Conservation (phyloP, 768 basidiomycete genomes). For the Rhizopogon roseolus region DNA sequence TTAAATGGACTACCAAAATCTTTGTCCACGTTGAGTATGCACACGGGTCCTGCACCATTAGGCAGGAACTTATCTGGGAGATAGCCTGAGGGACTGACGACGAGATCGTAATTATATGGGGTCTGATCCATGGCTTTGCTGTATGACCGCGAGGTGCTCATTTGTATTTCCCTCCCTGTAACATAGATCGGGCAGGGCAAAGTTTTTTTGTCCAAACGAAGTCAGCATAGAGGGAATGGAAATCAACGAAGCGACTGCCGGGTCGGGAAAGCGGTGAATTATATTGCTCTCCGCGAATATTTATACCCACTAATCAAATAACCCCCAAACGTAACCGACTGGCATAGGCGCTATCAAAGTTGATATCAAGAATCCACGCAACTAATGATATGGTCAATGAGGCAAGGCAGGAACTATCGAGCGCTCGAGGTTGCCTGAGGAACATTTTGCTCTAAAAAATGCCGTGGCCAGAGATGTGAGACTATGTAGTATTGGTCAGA, state of each 20-base stretch:
- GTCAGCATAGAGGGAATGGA: slow-evolving; percentile 96
- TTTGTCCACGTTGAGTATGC: slow-evolving; percentile 87
- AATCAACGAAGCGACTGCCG: slow-evolving; percentile 83
- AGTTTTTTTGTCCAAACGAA: slow-evolving; percentile 93
- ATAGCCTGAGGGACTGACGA: slow-evolving; percentile 98
- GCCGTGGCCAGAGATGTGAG: no score
- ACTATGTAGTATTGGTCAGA: no score
- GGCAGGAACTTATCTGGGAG: slow-evolving; percentile 93
- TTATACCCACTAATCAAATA: slow-evolving; percentile 3
- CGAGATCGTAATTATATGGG: slow-evolving; percentile 95
- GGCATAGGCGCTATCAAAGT: slow-evolving; percentile 92
- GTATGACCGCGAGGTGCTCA: not conserved
- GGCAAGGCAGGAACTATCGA: no score
- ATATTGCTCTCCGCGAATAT: not conserved
- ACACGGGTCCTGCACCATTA: slow-evolving; percentile 86
- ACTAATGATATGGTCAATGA: slow-evolving; percentile 41
- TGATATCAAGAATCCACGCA: no score
- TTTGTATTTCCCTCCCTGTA: not conserved
- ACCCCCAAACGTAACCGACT: slow-evolving; percentile 85
- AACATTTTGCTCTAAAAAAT: no score
- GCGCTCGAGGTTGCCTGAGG: no score
- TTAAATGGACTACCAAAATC: slow-evolving; percentile 77
- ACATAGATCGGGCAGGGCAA: slow-evolving; percentile 69
- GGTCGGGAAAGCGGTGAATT: slow-evolving; percentile 89
- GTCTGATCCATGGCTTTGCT: slow-evolving; percentile 80